Evolutionary conservation across 2,329 filamentous ascomycete genomes (phyloP).

Genomic region (Monosporascus ibericus): DNA sequence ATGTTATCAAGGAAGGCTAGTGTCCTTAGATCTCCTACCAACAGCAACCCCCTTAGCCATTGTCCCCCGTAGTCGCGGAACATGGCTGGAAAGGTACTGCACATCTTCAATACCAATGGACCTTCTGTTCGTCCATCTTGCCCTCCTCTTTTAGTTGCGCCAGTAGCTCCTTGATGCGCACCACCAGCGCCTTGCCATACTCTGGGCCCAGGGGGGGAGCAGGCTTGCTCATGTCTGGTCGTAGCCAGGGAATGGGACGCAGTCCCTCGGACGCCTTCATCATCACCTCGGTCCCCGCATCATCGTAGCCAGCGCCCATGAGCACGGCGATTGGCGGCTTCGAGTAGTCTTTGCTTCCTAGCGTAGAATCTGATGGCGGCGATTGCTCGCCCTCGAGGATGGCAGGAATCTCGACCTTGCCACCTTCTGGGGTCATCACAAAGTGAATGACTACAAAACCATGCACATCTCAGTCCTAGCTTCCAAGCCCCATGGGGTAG

Average conservation of each 20-base stretch:
- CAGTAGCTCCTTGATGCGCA: conserved; percentile 12
- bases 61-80: too few species aligned
- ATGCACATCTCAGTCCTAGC: background rate
- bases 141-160: conserved; percentile 7
- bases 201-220: conserved; percentile 15
- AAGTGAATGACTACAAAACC: conserved; percentile 17
- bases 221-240: conserved; percentile 13
- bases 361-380: conserved; percentile 6
- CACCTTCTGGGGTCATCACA: conserved; percentile 12
- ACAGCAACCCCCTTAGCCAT: too few species aligned
- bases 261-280: conserved; percentile 10
- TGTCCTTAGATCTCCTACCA: too few species aligned
- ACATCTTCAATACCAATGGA: conserved; percentile 5
- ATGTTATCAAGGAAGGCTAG: too few species aligned
- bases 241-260: conserved; percentile 16
- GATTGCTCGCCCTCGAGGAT: conserved; percentile 13
- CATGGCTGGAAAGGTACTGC: too few species aligned
- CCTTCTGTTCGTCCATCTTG: conserved; percentile 6
- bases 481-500: too few species aligned
- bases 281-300: conserved; percentile 8
- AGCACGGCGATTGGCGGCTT: conserved; percentile 11
- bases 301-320: conserved; percentile 16
- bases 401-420: conserved; percentile 10
- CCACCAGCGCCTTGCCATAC: conserved; percentile 16
- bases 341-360: conserved; percentile 17